Evolutionary conservation across 768 basidiomycete genomes (phyloP), one percentile per base, ranked within the genome.

Genomic region (Pleurotus eryngii): DNA sequence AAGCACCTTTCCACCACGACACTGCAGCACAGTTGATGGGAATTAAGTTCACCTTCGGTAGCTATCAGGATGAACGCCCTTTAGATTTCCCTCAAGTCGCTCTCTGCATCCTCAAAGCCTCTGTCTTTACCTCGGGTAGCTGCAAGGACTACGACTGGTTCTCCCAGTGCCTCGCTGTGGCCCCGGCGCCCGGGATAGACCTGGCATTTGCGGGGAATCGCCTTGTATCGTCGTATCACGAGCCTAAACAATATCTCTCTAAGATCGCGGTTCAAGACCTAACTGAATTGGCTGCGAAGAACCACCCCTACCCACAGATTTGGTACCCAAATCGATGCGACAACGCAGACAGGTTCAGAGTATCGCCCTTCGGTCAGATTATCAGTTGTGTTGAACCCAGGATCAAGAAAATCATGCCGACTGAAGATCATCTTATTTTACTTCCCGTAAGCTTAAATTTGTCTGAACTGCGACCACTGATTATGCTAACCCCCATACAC

Each of bases 91-190:
- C 51, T 39, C 51, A 54, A 26, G 39, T 14, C 42, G 51, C 38
- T 14, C 18, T 54, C 12, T 54, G 51, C 24, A 54, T 54, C 35
- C 51, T 54, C 39, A 54, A 54, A 8, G 51, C 38, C 12, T 54
- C 51, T 6, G 51, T 42, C 37, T 54, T 54, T 43, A 54, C 37
- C 22, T 22, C 51, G 20, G 39, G 51, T 42, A 54, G 22, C 37
- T 54, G 51, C 51, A 17, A 40, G 20, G 51, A 54, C 39, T 42
- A 54, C 18, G 35, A 20, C 9, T 54, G 51, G 51, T 54, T 54
- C 39, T 54, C 51, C 8, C 51, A 42, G 11, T 54, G 51, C 15
- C 51, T 54, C n/a, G 51, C 51, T 2, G 38, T 54, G 18, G 51
- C 51, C 15, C 51, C 51, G 39, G 39, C 51, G 38, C 51, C 51